These are phyloP conservation scores for Kwoniella shivajii DNA, from an alignment of 1,284 basidiomycete species.

Conservation along the genomic window DNA sequence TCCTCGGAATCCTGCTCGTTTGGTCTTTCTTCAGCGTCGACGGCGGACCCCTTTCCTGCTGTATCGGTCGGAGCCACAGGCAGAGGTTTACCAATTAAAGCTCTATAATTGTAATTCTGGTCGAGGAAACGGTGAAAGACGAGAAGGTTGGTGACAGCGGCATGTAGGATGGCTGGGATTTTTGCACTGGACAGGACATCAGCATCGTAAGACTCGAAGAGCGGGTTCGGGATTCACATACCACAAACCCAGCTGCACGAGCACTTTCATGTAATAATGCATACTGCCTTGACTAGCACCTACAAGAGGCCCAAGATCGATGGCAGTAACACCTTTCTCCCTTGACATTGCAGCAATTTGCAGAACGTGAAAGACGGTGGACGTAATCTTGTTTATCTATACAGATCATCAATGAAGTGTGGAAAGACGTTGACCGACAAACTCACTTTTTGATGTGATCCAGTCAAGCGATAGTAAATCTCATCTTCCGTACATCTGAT, in stretches of 20 bases:
- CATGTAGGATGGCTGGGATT: conserved; percentile 38
- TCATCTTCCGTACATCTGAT: conserved; percentile 46
- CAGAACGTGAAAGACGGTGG: conserved; percentile 38
- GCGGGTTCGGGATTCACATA: conserved; percentile 14
- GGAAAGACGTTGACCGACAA: background rate
- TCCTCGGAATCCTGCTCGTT: conserved; percentile 19
- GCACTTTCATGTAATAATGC: conserved; percentile 44
- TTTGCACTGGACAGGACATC: conserved; percentile 33
- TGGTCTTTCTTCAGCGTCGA: background rate
- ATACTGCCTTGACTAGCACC: conserved; percentile 45
- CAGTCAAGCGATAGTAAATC: conserved; percentile 48
- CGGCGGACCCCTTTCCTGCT: background rate
- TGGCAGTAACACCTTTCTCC: conserved; percentile 36
- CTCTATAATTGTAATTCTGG: conserved; percentile 37
- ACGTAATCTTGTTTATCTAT: conserved; percentile 39
- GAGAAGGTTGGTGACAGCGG: conserved; percentile 40
- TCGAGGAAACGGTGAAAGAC: conserved; percentile 44
- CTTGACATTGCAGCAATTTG: conserved; percentile 33
- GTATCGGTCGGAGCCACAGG: background rate
- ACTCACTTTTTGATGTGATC: conserved; percentile 42
- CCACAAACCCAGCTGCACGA: conserved; percentile 39
- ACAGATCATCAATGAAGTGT: conserved; percentile 2
- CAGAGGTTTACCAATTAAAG: conserved; percentile 7
- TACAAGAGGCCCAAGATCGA: conserved; percentile 45
- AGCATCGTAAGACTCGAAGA: background rate